A percentile compares a stretch with the other conserved stretches of the same genome.
Conservation (phyloP, 192 early-diverging fungal genomes). For the Coemansia sp. region DNA sequence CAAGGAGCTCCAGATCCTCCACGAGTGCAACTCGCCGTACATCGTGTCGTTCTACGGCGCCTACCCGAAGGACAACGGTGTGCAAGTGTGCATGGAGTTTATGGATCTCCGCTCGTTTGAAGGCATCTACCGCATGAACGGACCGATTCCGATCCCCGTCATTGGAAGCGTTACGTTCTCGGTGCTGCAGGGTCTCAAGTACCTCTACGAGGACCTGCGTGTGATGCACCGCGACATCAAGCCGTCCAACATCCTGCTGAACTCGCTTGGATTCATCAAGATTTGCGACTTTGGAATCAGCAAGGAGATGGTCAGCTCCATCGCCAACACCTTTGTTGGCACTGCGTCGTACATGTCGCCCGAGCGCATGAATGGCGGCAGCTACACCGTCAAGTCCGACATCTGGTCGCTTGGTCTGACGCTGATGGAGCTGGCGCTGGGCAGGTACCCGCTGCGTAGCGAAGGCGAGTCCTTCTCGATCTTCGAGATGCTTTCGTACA, state of each 20-base stretch:
- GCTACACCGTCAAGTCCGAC: slow-evolving; percentile 79
- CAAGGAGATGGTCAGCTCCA: slow-evolving; percentile 79
- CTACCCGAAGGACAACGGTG: slow-evolving; percentile 76
- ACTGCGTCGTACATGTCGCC: slow-evolving; percentile 86
- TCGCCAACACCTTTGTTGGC: slow-evolving; percentile 84
- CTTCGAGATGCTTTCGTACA: slow-evolving; percentile 92
- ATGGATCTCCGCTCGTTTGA: slow-evolving; percentile 95
- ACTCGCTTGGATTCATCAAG: slow-evolving; percentile 77
- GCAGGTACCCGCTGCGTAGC: slow-evolving; percentile 69
- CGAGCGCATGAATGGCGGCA: slow-evolving; percentile 75
- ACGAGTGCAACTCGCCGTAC: slow-evolving; percentile 91
- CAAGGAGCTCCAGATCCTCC: slow-evolving; percentile 93
- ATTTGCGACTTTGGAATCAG: slow-evolving; percentile 91
- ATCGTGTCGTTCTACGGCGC: slow-evolving; percentile 98
- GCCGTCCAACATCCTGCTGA: slow-evolving; percentile 84
- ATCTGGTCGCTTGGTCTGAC: slow-evolving; percentile 84
- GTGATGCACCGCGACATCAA: slow-evolving; percentile 96
- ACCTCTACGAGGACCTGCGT: slow-evolving; percentile 84
- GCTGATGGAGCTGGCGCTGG: slow-evolving; percentile 77
- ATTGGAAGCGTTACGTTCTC: slow-evolving; percentile 81
- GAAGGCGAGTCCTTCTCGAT: slow-evolving; percentile 71
- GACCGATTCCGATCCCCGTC: slow-evolving; percentile 85
- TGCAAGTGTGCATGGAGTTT: slow-evolving; percentile 97
- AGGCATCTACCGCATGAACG: slow-evolving; percentile 86
- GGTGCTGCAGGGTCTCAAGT: slow-evolving; percentile 72